These are phyloP conservation scores for Arthrobotrys musiformis DNA, from an alignment of 2,329 filamentous ascomycete genomes.

Conservation along the genomic window DNA sequence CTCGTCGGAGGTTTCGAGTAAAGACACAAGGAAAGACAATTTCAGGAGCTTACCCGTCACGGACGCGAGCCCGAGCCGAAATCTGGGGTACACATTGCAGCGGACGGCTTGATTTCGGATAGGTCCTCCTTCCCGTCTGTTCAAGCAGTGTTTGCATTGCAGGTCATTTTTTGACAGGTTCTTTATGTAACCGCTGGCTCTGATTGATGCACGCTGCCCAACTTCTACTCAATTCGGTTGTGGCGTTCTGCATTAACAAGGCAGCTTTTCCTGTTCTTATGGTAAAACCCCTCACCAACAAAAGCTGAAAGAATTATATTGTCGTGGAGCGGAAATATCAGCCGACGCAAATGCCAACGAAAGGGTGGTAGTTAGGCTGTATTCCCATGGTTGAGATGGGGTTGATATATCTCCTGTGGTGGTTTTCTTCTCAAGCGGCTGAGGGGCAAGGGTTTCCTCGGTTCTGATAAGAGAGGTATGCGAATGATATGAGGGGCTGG, in stretches of 20 bases:
- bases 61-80: background rate
- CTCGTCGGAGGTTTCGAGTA: background rate
- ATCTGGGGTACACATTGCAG: slow-evolving; percentile 3
- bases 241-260: background rate
- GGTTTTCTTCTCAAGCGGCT: background rate
- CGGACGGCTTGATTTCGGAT: background rate
- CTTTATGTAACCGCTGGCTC: background rate
- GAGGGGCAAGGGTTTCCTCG: background rate
- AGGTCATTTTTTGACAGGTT: background rate
- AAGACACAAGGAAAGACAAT: no score
- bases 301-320: background rate
- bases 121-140: background rate
- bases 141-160: background rate
- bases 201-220: background rate
- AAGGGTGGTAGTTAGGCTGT: background rate
- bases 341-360: background rate
- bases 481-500: background rate
- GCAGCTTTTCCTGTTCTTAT: background rate
- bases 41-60: background rate
- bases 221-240: background rate
- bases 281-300: background rate
- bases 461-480: background rate
- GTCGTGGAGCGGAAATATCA: background rate
- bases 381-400: background rate
- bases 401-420: background rate